phyloP scores from a whole-genome alignment of 495 filamentous ascomycete genomes.

The Evansstolkia leycettana region DNA sequence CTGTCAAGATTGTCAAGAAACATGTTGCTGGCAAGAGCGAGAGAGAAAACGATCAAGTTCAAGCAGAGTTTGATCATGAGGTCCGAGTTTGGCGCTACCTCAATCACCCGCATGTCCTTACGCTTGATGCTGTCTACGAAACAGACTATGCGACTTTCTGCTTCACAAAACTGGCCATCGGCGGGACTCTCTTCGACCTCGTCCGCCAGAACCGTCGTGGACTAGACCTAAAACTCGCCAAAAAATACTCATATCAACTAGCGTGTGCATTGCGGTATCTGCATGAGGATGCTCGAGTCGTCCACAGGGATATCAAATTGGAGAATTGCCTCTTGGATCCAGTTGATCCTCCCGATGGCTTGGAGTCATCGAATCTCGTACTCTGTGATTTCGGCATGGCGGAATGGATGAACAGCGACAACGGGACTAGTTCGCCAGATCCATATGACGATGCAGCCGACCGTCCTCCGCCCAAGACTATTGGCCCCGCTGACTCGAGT shows the following conservation, averaged over 20 bases:
- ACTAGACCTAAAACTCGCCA: constrained; percentile 38
- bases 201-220: constrained; percentile 48
- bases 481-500: constrained; percentile 44
- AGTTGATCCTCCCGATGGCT: constrained; percentile 30
- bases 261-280: constrained; percentile 59
- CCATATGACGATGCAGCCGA: constrained; percentile 36
- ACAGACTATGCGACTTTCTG: constrained; percentile 64
- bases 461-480: constrained; percentile 32
- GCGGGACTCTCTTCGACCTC: constrained; percentile 61
- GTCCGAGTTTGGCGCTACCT: constrained; percentile 59
- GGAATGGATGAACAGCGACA: constrained; percentile 51
- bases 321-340: constrained; percentile 66
- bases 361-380: constrained; percentile 40
- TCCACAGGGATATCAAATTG: constrained; percentile 66
- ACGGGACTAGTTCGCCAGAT: constrained; percentile 34
- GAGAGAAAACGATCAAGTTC: constrained; percentile 53
- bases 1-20: constrained; percentile 66
- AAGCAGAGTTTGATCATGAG: constrained; percentile 66
- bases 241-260: constrained; percentile 55
- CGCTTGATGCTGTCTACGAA: constrained; percentile 55
- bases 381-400: constrained; percentile 71
- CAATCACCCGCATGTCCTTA: constrained; percentile 52
- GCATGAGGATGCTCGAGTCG: constrained; percentile 58
- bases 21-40: constrained; percentile 42
- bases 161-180: constrained; percentile 55